Evolutionary conservation across 1,139 yeast genomes (phyloP).

Genomic region (Hyphopichia khmerensis): DNA sequence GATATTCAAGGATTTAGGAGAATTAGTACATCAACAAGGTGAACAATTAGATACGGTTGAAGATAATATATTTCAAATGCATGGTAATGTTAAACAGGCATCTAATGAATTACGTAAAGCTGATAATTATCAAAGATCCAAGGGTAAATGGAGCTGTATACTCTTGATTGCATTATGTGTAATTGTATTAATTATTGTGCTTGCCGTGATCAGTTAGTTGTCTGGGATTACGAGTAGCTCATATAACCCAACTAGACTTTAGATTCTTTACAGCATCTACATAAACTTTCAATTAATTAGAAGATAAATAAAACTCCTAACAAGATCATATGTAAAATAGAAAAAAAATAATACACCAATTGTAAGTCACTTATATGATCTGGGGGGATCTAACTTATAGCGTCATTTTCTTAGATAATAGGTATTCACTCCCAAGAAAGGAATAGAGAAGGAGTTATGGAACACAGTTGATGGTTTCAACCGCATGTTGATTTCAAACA

Average conservation of each 20-base stretch:
- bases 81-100: constrained; percentile 71
- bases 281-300: no score
- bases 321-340: no score
- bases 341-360: no score
- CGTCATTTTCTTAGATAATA: no score
- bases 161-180: constrained; percentile 48
- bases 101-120: constrained; percentile 69
- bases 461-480: no score
- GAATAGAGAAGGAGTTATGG: no score
- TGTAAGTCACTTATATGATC: no score
- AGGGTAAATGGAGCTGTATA: constrained; percentile 74
- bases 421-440: no score
- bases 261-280: no score
- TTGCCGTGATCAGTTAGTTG: constrained; percentile 35
- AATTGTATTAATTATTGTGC: constrained; percentile 36
- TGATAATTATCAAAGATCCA: constrained; percentile 66
- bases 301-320: no score
- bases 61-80: constrained; percentile 66
- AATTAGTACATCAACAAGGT: constrained; percentile 80
- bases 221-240: neutral
- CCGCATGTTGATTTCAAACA: no score
- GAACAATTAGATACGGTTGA: constrained; percentile 80
- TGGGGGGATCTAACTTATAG: no score
- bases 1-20: constrained; percentile 78
- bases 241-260: neutral